These are phyloP conservation scores for Ampelocalamus luodianensis DNA, from an alignment of 176 grass and related monocot genomes.

Conservation along the genomic window DNA sequence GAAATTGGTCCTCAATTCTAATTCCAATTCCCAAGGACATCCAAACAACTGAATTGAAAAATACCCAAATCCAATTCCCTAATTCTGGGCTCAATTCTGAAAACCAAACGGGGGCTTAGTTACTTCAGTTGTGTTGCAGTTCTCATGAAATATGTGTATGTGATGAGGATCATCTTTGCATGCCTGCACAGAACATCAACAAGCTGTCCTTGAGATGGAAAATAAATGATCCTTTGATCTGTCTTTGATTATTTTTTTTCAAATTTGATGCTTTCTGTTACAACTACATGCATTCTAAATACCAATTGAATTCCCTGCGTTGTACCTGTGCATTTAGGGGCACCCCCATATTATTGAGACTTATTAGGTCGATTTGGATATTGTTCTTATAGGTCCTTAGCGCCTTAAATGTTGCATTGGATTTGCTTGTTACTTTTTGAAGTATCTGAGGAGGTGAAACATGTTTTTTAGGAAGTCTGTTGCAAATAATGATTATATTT, in stretches of 20 bases:
- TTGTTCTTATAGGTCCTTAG: neutral
- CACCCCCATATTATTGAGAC: neutral
- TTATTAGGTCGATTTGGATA: neutral
- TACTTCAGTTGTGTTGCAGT: conserved; percentile 29
- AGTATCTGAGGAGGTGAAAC: neutral
- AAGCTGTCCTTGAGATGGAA: neutral
- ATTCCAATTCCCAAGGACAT: neutral
- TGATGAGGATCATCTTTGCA: conserved; percentile 16
- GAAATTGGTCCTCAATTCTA: neutral
- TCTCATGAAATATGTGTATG: conserved; percentile 27
- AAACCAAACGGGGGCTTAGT: neutral
- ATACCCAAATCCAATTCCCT: neutral
- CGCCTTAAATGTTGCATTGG: neutral
- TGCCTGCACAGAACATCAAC: neutral
- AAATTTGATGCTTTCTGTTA: neutral
- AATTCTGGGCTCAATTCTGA: too few relatives aligned
- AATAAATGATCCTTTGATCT: neutral
- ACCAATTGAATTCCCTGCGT: conserved; percentile 28
- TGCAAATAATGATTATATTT: conserved; percentile 15
- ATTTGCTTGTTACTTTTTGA: conserved; percentile 29
- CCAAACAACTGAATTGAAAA: neutral
- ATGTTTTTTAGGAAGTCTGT: conserved; percentile 16
- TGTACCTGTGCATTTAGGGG: neutral
- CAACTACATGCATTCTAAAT: conserved; percentile 4
- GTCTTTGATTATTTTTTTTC: neutral